phyloP scores from a whole-genome alignment of 1,284 basidiomycete genomes.

The Heterobasidion occidentale region DNA sequence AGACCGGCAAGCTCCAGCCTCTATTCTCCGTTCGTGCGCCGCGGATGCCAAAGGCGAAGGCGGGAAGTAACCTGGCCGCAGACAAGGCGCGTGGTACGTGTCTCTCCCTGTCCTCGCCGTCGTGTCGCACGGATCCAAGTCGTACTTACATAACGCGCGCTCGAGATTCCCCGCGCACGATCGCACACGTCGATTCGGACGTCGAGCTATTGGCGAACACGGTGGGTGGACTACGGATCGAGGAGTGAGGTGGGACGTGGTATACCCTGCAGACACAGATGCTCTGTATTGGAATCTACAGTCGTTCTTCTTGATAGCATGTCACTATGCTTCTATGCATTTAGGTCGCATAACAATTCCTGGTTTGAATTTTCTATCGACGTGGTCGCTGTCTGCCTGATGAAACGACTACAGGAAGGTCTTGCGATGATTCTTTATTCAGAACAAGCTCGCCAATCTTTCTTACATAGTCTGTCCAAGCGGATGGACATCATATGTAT shows the following conservation, averaged over 20 bases:
- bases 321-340: too few species aligned
- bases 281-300: too few species aligned
- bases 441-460: too few species aligned
- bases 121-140: background rate
- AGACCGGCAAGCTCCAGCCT: conserved; percentile 47
- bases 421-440: too few species aligned
- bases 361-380: too few species aligned
- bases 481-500: too few species aligned
- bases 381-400: too few species aligned
- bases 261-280: background rate
- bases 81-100: background rate
- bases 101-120: background rate
- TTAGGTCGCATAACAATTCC: too few species aligned
- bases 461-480: too few species aligned
- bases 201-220: background rate
- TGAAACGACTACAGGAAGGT: too few species aligned
- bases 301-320: too few species aligned
- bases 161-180: background rate
- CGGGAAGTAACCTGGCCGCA: background rate
- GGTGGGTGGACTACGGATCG: background rate
- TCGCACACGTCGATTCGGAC: background rate
- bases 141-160: background rate
- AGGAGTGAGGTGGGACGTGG: background rate
- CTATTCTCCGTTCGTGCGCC: conserved; percentile 29
- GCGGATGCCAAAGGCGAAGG: background rate